These are phyloP conservation scores for Yamagishiella unicocca DNA, from an alignment of 139 green algal genomes.

Conservation along the genomic window DNA sequence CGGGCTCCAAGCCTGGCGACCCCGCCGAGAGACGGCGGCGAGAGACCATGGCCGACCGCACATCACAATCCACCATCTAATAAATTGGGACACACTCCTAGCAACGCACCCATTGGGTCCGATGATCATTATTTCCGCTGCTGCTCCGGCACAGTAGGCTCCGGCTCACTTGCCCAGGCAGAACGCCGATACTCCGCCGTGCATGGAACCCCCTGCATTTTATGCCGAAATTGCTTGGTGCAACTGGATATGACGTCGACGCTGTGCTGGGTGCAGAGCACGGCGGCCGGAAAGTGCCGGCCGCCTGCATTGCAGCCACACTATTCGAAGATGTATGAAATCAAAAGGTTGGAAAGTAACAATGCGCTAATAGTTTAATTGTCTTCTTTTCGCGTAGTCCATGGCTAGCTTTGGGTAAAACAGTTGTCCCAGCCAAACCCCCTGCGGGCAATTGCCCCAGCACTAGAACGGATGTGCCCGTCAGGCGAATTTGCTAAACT, in stretches of 20 bases:
- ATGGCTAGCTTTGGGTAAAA: too few relatives aligned
- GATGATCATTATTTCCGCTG: not conserved
- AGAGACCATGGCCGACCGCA: too few relatives aligned
- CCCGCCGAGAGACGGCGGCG: not conserved
- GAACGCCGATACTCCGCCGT: not conserved
- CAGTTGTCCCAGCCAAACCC: too few relatives aligned
- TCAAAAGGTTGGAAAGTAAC: too few relatives aligned
- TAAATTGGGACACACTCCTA: not conserved
- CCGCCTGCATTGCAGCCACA: constrained; percentile 22
- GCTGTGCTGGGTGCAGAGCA: not conserved
- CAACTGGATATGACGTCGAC: not conserved
- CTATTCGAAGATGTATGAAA: not conserved
- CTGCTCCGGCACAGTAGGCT: not conserved
- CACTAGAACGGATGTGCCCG: too few relatives aligned
- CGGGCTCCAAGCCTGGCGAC: too few relatives aligned
- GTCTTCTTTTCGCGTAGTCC: too few relatives aligned
- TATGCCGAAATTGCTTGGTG: not conserved
- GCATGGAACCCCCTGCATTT: not conserved
- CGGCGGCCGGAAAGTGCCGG: not conserved
- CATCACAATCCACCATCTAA: not conserved
- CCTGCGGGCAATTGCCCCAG: too few relatives aligned
- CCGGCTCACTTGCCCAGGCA: not conserved
- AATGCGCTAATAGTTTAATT: too few relatives aligned
- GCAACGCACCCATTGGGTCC: not conserved
- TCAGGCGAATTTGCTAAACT: too few relatives aligned